These are phyloP conservation scores for Xylariomycetidae sp. DNA, from an alignment of 2,329 filamentous ascomycete species.

Conservation along the genomic window DNA sequence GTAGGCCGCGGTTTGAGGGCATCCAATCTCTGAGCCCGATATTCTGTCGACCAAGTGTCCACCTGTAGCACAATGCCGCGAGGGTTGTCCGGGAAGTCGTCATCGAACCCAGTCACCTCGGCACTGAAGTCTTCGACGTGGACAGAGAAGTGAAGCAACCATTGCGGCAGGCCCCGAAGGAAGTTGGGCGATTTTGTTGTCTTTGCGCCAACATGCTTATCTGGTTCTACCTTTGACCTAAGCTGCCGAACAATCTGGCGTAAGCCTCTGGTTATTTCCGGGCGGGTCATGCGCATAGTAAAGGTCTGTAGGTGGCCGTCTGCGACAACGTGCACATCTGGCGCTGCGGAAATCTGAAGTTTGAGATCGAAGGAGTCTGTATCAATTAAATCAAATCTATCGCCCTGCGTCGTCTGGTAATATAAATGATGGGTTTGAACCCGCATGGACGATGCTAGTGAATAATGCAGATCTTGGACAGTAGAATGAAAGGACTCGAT, in stretches of 20 bases:
- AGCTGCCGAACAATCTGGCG: constrained; percentile 87
- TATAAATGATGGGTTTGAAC: constrained; percentile 86
- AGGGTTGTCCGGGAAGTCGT: constrained; percentile 74
- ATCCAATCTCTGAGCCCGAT: constrained; percentile 75
- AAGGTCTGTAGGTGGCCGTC: constrained; percentile 81
- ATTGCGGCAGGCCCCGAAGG: constrained; percentile 72
- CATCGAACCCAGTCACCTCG: constrained; percentile 85
- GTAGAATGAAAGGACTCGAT: constrained; percentile 93
- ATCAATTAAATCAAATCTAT: constrained; percentile 79
- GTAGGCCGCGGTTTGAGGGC: constrained; percentile 50
- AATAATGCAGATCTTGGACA: constrained; percentile 81
- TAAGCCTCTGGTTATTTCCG: constrained; percentile 88
- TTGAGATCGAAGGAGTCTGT: constrained; percentile 88
- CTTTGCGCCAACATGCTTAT: constrained; percentile 48
- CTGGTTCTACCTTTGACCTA: constrained; percentile 62
- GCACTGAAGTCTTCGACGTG: constrained; percentile 86
- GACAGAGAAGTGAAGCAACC: constrained; percentile 79
- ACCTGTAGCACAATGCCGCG: constrained; percentile 82
- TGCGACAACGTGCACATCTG: constrained; percentile 77
- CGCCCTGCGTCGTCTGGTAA: constrained; percentile 82
- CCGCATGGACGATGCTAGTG: constrained; percentile 74
- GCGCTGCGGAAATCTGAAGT: constrained; percentile 76
- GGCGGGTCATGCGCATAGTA: constrained; percentile 81
- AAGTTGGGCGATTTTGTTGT: constrained; percentile 59
- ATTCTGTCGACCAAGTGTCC: constrained; percentile 84